Percentiles rank a stretch among this genome's conserved stretches.
Evolutionary conservation across 352 stramenopile genomes (phyloP).

Genomic region (Aphanomyces euteiches): DNA sequence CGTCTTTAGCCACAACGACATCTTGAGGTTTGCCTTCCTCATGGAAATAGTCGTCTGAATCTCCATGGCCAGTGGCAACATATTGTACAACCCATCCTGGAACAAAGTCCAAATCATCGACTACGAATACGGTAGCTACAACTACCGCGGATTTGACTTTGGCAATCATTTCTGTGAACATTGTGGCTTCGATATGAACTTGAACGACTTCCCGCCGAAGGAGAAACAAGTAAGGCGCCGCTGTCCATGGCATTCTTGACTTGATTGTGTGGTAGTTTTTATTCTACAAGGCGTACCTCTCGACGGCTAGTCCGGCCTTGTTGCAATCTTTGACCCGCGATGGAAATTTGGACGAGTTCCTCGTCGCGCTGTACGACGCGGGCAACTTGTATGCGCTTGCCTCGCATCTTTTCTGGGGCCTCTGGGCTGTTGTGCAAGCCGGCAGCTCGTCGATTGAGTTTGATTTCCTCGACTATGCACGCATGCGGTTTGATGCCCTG

Average conservation of each 20-base stretch:
- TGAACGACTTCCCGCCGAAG: slow-evolving; percentile 75
- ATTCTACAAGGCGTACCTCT: slow-evolving; percentile 87
- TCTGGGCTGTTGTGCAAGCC: slow-evolving; percentile 92
- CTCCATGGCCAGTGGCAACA: slow-evolving; percentile 51
- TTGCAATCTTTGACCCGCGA: slow-evolving; percentile 61
- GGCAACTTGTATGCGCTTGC: slow-evolving; percentile 86
- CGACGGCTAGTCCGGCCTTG: slow-evolving; percentile 54
- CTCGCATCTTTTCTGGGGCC: slow-evolving; percentile 91
- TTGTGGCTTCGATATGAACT: slow-evolving; percentile 90
- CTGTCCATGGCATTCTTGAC: background rate
- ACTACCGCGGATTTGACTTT: slow-evolving; percentile 92
- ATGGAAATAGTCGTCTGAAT: too few relatives aligned
- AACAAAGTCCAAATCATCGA: slow-evolving; percentile 91
- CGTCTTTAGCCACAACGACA: slow-evolving; percentile 93
- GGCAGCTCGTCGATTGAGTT: slow-evolving; percentile 88
- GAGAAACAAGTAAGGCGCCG: slow-evolving; percentile 46
- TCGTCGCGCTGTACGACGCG: slow-evolving; percentile 73
- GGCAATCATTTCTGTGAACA: slow-evolving; percentile 95
- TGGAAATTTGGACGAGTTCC: slow-evolving; percentile 76
- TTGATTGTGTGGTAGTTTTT: slow-evolving; percentile 38
- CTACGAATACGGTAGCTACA: slow-evolving; percentile 90
- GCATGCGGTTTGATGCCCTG: slow-evolving; percentile 78
- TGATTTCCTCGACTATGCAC: slow-evolving; percentile 83
- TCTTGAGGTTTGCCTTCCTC: slow-evolving; percentile 48
- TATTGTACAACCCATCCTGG: slow-evolving; percentile 70